phyloP scores from a whole-genome alignment of 768 basidiomycete species.

The Mycena belliarum region DNA sequence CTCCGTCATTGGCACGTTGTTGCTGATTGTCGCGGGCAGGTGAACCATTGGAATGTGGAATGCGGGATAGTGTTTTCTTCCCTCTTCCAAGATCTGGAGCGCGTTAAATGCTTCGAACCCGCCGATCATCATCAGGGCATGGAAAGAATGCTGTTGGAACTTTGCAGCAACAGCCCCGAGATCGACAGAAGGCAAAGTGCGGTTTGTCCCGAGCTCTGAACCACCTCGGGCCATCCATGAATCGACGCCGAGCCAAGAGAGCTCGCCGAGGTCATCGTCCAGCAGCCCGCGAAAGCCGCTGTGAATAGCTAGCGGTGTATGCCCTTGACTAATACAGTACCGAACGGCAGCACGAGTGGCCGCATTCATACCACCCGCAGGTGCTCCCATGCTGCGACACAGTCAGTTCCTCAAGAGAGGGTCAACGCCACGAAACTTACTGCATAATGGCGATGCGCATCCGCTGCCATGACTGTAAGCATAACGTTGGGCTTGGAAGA shows the following conservation, averaged over 20 bases:
- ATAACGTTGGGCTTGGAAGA: not conserved
- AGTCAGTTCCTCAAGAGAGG: conserved; percentile 10
- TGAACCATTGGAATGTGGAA: conserved; percentile 97
- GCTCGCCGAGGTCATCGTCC: conserved; percentile 81
- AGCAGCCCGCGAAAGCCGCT: conserved; percentile 96
- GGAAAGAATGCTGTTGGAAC: conserved; percentile 82
- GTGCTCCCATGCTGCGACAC: conserved; percentile 80
- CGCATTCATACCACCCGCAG: conserved; percentile 98
- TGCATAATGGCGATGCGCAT: conserved; percentile 84
- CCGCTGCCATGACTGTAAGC: conserved; percentile 43
- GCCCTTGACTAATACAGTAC: conserved; percentile 90
- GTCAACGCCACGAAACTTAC: conserved; percentile 49
- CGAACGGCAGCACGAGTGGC: conserved; percentile 93
- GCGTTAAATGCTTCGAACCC: conserved; percentile 95
- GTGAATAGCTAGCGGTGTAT: conserved; percentile 88
- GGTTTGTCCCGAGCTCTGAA: conserved; percentile 97
- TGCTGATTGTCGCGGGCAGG: conserved; percentile 94
- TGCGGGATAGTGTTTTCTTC: conserved; percentile 79
- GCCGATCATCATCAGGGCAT: conserved; percentile 86
- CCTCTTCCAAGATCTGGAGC: conserved; percentile 76
- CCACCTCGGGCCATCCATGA: conserved; percentile 96
- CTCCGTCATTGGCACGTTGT: conserved; percentile 97
- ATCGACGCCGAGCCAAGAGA: conserved; percentile 96
- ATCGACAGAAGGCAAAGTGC: conserved; percentile 81
- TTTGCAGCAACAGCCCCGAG: conserved; percentile 87